Conservation (phyloP, 768 basidiomycete species). For the Amanita thiersii region DNA sequence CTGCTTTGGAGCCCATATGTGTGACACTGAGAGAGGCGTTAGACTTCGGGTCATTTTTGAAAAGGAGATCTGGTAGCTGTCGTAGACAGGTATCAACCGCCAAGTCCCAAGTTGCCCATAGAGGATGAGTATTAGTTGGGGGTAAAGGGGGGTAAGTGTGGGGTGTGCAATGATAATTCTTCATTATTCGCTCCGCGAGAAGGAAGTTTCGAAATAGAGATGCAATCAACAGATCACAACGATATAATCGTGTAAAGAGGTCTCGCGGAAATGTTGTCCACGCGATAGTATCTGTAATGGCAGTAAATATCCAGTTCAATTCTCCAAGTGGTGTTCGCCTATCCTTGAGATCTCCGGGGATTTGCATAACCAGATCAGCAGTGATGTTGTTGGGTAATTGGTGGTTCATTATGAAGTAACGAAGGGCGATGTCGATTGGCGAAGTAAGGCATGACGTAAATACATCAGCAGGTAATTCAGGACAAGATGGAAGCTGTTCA, state of each 20-base stretch:
- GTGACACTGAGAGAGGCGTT: constrained; percentile 13
- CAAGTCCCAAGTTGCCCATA: constrained; percentile 98
- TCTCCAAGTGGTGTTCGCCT: constrained; percentile 94
- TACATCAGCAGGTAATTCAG: constrained; percentile 93
- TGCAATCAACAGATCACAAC: constrained; percentile 92
- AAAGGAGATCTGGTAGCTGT: constrained; percentile 82
- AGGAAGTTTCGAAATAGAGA: constrained; percentile 97
- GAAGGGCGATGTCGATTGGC: constrained; percentile 94
- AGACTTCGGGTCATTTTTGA: constrained; percentile 23
- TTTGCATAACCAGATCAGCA: constrained; percentile 86
- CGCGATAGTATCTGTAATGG: constrained; percentile 97
- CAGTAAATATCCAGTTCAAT: constrained; percentile 99
- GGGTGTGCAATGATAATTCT: constrained; percentile 94
- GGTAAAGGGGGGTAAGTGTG: constrained; percentile 89
- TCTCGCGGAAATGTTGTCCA: constrained; percentile 97
- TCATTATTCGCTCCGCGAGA: constrained; percentile 96
- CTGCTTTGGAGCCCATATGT: constrained; percentile 26
- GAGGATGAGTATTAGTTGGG: constrained; percentile 90
- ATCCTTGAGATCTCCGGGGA: constrained; percentile 96
- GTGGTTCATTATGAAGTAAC: constrained; percentile 89
- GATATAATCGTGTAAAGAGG: constrained; percentile 86
- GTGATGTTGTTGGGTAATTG: constrained; percentile 74
- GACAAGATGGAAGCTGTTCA: constrained; percentile 89
- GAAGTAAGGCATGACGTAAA: constrained; percentile 98
- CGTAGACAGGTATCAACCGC: constrained; percentile 91